phyloP scores from a whole-genome alignment of 1,139 yeast species.

The Yamadazyma blattariae region DNA sequence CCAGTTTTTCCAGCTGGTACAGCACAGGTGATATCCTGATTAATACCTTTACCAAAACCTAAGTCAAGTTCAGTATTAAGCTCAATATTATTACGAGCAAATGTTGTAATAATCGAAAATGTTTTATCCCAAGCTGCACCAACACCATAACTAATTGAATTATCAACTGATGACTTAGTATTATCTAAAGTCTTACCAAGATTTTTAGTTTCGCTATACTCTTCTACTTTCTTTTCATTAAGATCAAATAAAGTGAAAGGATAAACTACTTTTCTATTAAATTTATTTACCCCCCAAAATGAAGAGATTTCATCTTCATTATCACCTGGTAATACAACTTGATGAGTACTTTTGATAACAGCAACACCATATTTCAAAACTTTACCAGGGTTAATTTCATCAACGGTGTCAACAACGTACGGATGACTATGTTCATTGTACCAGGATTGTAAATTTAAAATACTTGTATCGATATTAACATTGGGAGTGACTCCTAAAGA shows the following conservation, averaged over 20 bases:
- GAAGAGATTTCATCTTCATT: slow-evolving; percentile 12
- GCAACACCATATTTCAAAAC: slow-evolving; percentile 17
- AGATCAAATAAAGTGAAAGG: slow-evolving; percentile 13
- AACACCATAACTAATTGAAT: slow-evolving; percentile 10
- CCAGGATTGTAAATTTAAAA: slow-evolving; percentile 6
- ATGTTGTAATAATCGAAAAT: slow-evolving; percentile 2
- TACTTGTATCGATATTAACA: slow-evolving; percentile 2
- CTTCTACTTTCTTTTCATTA: slow-evolving; percentile 1
- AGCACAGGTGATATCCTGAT: slow-evolving; percentile 9
- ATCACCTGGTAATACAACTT: slow-evolving; percentile 18
- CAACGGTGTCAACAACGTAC: slow-evolving; percentile 11
- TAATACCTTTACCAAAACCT: slow-evolving; percentile 4
- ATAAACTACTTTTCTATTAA: slow-evolving; percentile 3
- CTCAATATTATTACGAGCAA: slow-evolving; percentile 4
- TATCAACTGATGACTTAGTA: slow-evolving; percentile 8
- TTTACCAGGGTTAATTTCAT: slow-evolving; percentile 13
- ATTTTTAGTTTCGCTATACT: not conserved
- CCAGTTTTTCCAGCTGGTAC: slow-evolving; percentile 10
- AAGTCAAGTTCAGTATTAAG: slow-evolving; percentile 9
- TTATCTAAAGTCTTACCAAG: slow-evolving; percentile 18
- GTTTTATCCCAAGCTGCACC: slow-evolving; percentile 8
- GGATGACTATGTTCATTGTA: slow-evolving; percentile 3
- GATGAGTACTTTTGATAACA: slow-evolving; percentile 12
- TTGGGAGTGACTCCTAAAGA: slow-evolving; percentile 4
- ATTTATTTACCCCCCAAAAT: slow-evolving; percentile 8